Percentiles rank a stretch among this genome's conserved stretches.
phyloP scores from a whole-genome alignment of 257 asterid species.

The Petunia axillaris region DNA sequence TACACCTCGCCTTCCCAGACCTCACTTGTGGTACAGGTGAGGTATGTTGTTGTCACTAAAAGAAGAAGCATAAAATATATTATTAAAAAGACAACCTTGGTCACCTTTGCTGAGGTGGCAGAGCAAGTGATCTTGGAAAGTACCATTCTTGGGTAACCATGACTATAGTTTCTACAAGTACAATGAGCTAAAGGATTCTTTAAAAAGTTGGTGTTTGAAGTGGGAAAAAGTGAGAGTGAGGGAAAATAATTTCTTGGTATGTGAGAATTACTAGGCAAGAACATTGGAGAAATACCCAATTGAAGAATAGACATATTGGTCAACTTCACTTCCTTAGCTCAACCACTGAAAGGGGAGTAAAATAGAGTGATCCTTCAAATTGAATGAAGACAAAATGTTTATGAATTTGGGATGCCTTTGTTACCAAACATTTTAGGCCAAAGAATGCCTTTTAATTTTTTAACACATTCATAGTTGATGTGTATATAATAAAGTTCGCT shows the following conservation, averaged over 20 bases:
- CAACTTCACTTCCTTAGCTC: neutral
- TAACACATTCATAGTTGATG: no score
- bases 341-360: neutral
- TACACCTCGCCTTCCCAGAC: no score
- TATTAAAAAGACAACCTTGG: constrained; percentile 15
- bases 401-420: neutral
- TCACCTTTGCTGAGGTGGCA: constrained; percentile 43
- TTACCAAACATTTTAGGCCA: neutral
- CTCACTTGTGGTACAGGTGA: no score
- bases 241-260: constrained; percentile 33
- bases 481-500: no score
- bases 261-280: constrained; percentile 33
- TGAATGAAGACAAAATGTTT: neutral
- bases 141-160: constrained; percentile 35
- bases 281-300: constrained; percentile 38
- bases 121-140: constrained; percentile 53
- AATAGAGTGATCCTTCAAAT: neutral
- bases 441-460: neutral
- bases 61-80: no score
- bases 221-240: constrained; percentile 28
- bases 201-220: constrained; percentile 24
- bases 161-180: constrained; percentile 36
- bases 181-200: constrained; percentile 32
- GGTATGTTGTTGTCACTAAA: no score
- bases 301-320: constrained; percentile 57